Evolutionary conservation across 2,329 filamentous ascomycete genomes (phyloP), one percentile per base, ranked within the genome.

Genomic region (Aspergillus sclerotialis): DNA sequence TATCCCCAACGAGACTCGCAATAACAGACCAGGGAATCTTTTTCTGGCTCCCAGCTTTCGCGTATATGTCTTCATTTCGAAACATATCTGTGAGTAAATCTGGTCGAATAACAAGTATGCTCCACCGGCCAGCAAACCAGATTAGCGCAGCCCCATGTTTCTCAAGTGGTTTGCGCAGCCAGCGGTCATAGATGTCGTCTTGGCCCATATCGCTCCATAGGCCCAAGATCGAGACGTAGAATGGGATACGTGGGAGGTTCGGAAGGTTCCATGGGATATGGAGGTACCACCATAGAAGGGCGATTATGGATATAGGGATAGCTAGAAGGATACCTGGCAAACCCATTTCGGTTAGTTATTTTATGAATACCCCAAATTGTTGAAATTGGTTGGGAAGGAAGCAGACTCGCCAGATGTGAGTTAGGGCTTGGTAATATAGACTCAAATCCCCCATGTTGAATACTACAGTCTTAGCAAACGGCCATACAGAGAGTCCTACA

Each of bases 71-170:
- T 30, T 58, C 55, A 23, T 56, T 49, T 10, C 51, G 53, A 23
- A 60, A 56, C 40, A 60, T 49, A 28, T 70, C 62, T 3, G 58
- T 56, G 3, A 73, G 41, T 37, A 65, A 68, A 0, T 58, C 45
- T 1, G 69, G 68, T 4, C 59, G 60, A 30, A 63, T 63, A 1
- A 71, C 62, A 8, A 73, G 50, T 3, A 73, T 53, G 30, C 68
- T 70, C 70, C 70, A 73, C 26, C 59, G 60, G 0, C 64, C 67
- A 2, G 61, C 68, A 21, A 70, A 70, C 53, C 68, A 72, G 17
- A 72, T 51, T 36, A 69, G 64, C 12, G 71, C 69, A 1, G 68
- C 69, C 4, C 69, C 53, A 32, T 58, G 41, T 27, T 48, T 39
- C 18, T 56, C 52, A 1, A 58, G 36, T 2, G 47, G 43, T 2